phyloP scores from a whole-genome alignment of 441 rosid genomes.

The Isatis lusitanica region DNA sequence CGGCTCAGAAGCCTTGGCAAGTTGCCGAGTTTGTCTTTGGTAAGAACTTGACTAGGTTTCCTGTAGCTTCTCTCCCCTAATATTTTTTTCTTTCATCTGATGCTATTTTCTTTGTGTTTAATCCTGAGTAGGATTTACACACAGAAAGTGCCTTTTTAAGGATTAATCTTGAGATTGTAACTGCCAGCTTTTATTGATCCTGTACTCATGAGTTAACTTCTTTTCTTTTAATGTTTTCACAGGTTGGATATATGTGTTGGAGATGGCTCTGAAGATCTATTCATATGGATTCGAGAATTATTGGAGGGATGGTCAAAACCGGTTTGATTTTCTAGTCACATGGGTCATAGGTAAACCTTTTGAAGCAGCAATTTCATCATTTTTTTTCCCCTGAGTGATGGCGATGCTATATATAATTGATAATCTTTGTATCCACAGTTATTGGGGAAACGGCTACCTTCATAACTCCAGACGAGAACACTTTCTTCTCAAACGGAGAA shows the following conservation, averaged over 20 bases:
- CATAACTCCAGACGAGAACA: slow-evolving; percentile 61
- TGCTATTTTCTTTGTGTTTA: not conserved
- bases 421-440: slow-evolving; percentile 53
- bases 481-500: slow-evolving; percentile 90
- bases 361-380: slow-evolving; percentile 4
- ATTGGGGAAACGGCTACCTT: slow-evolving; percentile 94
- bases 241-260: slow-evolving; percentile 98
- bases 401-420: slow-evolving; percentile 14
- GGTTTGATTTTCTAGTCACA: slow-evolving; percentile 90
- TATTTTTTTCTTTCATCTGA: not conserved
- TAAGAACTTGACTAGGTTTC: slow-evolving; percentile 43
- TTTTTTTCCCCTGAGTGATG: not conserved
- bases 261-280: slow-evolving; percentile 92
- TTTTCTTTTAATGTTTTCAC: slow-evolving; percentile 31
- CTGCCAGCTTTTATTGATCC: not conserved
- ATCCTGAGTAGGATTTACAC: not conserved
- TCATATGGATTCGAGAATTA: slow-evolving; percentile 86
- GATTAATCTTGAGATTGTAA: slow-evolving; percentile 5
- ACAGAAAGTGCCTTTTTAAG: not conserved
- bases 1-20: slow-evolving; percentile 90
- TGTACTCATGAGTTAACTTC: slow-evolving; percentile 14
- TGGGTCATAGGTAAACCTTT: slow-evolving; percentile 76
- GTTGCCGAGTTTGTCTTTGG: slow-evolving; percentile 86
- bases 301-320: slow-evolving; percentile 97
- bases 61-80: not conserved